Percentiles rank a stretch among this genome's conserved stretches.
Evolutionary conservation across 192 early-diverging fungal genomes (phyloP).

Genomic region (Diversispora epigaea): DNA sequence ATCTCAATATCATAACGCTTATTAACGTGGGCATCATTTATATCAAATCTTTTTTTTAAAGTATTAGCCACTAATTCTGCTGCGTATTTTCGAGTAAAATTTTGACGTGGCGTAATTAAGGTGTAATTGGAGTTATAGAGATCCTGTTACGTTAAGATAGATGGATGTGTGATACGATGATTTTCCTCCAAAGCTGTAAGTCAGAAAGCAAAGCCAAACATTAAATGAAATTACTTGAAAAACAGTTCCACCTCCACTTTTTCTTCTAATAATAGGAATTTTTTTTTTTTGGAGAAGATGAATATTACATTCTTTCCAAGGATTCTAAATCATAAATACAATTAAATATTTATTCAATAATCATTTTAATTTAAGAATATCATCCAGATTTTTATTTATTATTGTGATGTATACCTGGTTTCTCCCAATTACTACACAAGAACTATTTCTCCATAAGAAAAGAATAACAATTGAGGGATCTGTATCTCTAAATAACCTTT

Average conservation of each 20-base stretch:
- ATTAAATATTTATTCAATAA: neutral
- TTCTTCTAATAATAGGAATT: slow-evolving; percentile 83
- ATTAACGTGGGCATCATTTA: slow-evolving; percentile 74
- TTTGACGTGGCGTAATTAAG: slow-evolving; percentile 84
- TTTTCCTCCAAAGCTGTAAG: neutral
- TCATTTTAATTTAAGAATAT: neutral
- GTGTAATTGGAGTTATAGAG: slow-evolving; percentile 96
- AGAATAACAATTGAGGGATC: slow-evolving; percentile 66
- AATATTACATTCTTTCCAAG: slow-evolving; percentile 93
- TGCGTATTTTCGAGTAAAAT: slow-evolving; percentile 73
- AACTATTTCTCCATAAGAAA: slow-evolving; percentile 85
- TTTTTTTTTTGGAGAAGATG: slow-evolving; percentile 58
- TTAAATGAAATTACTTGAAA: slow-evolving; percentile 68
- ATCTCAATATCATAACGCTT: slow-evolving; percentile 89
- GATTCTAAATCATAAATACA: slow-evolving; percentile 64
- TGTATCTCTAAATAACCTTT: slow-evolving; percentile 76
- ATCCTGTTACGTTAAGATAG: slow-evolving; percentile 53
- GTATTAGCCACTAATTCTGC: slow-evolving; percentile 77
- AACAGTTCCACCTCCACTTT: slow-evolving; percentile 91
- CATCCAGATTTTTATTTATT: neutral
- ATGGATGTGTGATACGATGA: neutral
- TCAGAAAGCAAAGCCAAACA: neutral
- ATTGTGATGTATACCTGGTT: slow-evolving; percentile 69
- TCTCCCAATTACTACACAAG: slow-evolving; percentile 89
- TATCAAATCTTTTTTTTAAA: slow-evolving; percentile 68